These are phyloP conservation scores for Naegleria fowleri DNA, from an alignment of 208 protist species.

Conservation along the genomic window DNA sequence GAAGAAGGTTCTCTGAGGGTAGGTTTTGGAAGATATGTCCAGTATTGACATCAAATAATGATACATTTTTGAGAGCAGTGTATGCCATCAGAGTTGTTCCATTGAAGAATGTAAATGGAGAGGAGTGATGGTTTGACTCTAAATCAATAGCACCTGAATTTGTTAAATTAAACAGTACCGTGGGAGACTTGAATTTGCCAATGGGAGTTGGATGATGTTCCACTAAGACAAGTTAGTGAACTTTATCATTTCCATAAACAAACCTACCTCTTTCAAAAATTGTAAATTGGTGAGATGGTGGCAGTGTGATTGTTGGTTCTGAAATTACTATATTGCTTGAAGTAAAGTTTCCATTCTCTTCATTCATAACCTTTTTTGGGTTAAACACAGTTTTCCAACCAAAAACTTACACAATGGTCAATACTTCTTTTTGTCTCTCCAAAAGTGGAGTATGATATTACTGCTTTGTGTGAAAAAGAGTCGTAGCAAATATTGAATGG, in stretches of 20 bases:
- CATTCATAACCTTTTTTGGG: no score
- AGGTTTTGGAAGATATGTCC: not conserved
- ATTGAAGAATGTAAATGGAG: not conserved
- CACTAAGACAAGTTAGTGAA: not conserved
- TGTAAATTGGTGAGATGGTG: not conserved
- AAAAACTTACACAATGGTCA: not conserved
- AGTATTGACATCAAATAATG: not conserved
- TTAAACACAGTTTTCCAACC: no score
- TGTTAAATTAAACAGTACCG: not conserved
- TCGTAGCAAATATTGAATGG: not conserved
- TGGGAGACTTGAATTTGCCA: not conserved
- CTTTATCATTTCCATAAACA: not conserved
- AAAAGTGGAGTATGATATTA: not conserved
- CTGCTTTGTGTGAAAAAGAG: not conserved
- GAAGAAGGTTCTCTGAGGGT: not conserved
- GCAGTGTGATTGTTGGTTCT: not conserved
- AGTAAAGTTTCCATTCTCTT: no score
- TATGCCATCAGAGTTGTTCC: not conserved
- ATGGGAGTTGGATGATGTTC: not conserved
- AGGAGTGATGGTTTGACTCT: not conserved
- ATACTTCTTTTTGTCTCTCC: not conserved
- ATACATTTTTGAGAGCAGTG: not conserved
- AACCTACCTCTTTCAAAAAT: not conserved
- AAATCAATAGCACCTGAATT: not conserved
- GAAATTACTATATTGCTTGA: not conserved